A percentile compares a stretch with the other conserved stretches of the same genome.
Evolutionary conservation across 805 yeast genomes (phyloP).

Genomic region (Metschnikowia cerradonensis): DNA sequence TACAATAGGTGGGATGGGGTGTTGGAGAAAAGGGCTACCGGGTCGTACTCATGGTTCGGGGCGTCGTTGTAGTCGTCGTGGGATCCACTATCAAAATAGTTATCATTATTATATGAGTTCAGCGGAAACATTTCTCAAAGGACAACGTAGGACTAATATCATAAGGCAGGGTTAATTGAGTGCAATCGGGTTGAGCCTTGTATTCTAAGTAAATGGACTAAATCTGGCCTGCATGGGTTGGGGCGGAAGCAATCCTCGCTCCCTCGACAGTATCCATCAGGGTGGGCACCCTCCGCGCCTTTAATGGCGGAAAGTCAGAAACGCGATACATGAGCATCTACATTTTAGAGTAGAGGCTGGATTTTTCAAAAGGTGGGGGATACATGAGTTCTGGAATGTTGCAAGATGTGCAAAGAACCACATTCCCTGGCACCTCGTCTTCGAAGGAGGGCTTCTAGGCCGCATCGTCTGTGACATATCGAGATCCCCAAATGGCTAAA

Average conservation of each 20-base stretch:
- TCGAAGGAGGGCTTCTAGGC: neutral
- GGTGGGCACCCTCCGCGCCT: neutral
- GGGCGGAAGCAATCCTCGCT: slow-evolving; percentile 3
- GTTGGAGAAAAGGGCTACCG: slow-evolving; percentile 3
- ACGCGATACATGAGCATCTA: neutral
- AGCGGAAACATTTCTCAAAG: neutral
- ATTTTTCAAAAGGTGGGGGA: neutral
- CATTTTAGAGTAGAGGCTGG: neutral
- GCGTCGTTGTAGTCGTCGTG: neutral
- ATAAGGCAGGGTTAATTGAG: neutral
- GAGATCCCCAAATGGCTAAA: neutral
- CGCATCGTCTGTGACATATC: neutral
- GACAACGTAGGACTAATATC: neutral
- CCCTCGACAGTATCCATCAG: neutral
- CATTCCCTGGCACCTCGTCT: neutral
- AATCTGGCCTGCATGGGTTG: slow-evolving; percentile 1
- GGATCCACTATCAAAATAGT: neutral
- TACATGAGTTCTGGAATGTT: neutral
- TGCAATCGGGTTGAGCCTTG: neutral
- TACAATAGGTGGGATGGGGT: neutral
- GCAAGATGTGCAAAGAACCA: neutral
- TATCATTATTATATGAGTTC: neutral
- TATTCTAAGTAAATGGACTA: neutral
- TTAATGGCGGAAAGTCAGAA: neutral
- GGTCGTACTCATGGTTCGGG: slow-evolving; percentile 2